Conservation (phyloP, 2,329 filamentous ascomycete genomes). For the Arthrobotrys conoides region DNA sequence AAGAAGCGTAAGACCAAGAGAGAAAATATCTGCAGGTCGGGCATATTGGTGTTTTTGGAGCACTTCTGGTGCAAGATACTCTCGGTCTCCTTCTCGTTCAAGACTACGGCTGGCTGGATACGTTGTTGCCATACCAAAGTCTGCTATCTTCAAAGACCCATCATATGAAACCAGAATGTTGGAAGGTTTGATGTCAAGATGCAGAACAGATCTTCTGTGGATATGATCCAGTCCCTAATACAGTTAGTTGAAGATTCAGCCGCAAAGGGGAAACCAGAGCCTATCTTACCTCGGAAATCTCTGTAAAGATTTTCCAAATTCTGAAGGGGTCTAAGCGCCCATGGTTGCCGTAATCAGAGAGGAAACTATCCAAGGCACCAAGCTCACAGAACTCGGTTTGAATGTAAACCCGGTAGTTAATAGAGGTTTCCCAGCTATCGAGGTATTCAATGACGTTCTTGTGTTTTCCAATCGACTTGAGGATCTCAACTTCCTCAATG, state of each 20-base stretch:
- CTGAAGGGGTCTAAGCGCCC: constrained; percentile 95
- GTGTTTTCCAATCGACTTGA: constrained; percentile 81
- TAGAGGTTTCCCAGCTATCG: constrained; percentile 88
- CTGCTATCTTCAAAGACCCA: constrained; percentile 85
- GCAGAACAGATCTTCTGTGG: constrained; percentile 87
- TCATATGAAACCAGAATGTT: constrained; percentile 87
- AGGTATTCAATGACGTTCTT: constrained; percentile 89
- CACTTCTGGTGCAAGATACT: constrained; percentile 96
- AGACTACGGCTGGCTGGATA: constrained; percentile 83
- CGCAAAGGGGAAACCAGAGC: background rate
- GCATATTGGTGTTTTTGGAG: constrained; percentile 81
- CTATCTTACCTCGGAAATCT: constrained; percentile 80
- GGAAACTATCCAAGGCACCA: constrained; percentile 87
- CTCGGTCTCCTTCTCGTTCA: constrained; percentile 92
- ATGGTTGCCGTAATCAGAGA: constrained; percentile 84
- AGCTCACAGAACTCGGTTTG: constrained; percentile 98
- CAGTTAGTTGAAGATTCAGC: constrained; percentile 62
- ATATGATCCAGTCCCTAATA: constrained; percentile 89
- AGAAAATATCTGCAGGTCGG: constrained; percentile 93
- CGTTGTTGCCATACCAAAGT: constrained; percentile 84
- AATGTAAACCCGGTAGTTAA: constrained; percentile 82
- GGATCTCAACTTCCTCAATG: constrained; percentile 83
- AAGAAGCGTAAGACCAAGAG: constrained; percentile 91
- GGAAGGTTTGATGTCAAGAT: constrained; percentile 87
- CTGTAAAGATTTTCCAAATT: constrained; percentile 97